These are phyloP conservation scores for Quercus tomentella DNA, from an alignment of 331 rosid species.

Conservation along the genomic window DNA sequence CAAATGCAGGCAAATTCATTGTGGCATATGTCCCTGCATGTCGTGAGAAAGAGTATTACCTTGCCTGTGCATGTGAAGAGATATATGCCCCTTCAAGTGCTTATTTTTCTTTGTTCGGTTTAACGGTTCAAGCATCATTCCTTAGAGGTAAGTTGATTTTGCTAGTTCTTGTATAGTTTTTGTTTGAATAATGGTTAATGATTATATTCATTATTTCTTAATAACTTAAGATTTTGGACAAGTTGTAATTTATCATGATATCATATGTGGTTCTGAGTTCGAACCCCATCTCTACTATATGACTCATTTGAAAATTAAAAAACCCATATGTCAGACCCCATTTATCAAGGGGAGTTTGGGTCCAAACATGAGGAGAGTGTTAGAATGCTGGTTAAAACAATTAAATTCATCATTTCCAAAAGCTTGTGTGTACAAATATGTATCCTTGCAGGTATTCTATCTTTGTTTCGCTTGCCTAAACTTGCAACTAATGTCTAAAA, in stretches of 20 bases:
- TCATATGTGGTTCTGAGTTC: not conserved
- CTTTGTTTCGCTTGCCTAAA: not conserved
- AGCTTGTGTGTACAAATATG: not conserved
- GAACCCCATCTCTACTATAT: no score
- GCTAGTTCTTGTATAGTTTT: not conserved
- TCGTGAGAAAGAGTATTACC: constrained; percentile 84
- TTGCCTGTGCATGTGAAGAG: constrained; percentile 89
- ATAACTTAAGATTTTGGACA: no score
- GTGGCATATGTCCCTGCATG: constrained; percentile 84
- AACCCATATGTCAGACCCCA: no score
- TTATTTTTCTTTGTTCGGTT: constrained; percentile 76
- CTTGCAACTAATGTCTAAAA: not conserved
- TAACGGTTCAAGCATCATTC: constrained; percentile 78
- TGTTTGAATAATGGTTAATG: no score
- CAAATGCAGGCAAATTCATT: constrained; percentile 59
- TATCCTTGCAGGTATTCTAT: not conserved
- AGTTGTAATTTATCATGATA: no score
- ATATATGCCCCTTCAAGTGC: constrained; percentile 95
- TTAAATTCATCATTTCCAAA: no score
- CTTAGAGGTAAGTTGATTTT: constrained; percentile 57
- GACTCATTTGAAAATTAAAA: no score
- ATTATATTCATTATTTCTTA: no score
- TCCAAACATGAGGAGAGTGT: no score
- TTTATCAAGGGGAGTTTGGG: no score
- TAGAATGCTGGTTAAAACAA: no score